These are phyloP conservation scores for Rhamnella rubrinervis DNA, from an alignment of 331 rosid species.

Conservation along the genomic window DNA sequence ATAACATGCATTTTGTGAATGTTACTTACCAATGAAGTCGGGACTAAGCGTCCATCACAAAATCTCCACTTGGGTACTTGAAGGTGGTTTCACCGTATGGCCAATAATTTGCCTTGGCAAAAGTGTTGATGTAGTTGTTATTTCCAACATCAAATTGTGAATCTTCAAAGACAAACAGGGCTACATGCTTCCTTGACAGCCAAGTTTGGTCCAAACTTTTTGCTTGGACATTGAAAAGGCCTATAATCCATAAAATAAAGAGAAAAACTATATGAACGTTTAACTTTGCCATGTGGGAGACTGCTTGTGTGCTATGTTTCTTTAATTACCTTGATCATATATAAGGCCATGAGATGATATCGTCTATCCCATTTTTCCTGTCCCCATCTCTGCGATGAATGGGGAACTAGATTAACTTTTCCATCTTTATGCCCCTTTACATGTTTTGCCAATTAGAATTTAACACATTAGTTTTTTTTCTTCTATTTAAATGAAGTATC, in stretches of 20 bases:
- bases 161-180: conserved; percentile 42
- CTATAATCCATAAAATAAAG: not conserved
- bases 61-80: conserved; percentile 44
- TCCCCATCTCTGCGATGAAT: too few relatives aligned
- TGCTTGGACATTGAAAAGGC: not conserved
- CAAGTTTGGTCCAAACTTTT: conserved; percentile 1
- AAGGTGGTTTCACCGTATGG: conserved; percentile 45
- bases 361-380: too few relatives aligned
- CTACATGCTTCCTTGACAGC: conserved; percentile 1
- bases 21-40: conserved; percentile 29
- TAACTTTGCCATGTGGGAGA: not conserved
- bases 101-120: conserved; percentile 9
- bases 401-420: too few relatives aligned
- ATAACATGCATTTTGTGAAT: too few relatives aligned
- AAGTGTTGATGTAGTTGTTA: conserved; percentile 37
- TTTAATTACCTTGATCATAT: too few relatives aligned
- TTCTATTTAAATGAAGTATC: too few relatives aligned
- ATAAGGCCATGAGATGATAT: too few relatives aligned
- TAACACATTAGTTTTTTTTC: too few relatives aligned
- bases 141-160: conserved; percentile 40
- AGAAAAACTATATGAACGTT: not conserved
- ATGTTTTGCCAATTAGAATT: too few relatives aligned
- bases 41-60: conserved; percentile 41
- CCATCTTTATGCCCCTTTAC: too few relatives aligned
- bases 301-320: too few relatives aligned